Evolutionary conservation across 371 early-diverging fungal species (phyloP).

Genomic region (Mucor velutinosus): DNA sequence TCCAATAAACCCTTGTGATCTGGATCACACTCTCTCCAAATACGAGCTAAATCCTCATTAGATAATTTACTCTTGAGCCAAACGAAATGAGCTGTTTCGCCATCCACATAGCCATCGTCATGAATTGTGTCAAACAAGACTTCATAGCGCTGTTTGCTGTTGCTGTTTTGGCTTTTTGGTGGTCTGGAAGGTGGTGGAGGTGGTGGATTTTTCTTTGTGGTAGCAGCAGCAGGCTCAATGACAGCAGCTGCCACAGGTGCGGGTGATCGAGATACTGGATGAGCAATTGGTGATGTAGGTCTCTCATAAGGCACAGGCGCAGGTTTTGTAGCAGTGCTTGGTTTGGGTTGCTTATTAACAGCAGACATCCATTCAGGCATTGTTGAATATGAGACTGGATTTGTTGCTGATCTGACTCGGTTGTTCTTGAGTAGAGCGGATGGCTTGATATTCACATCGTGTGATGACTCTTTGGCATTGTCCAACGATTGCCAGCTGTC

Average conservation of each 20-base stretch:
- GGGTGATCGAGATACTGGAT: not conserved
- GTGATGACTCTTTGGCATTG: not conserved
- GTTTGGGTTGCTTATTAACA: not conserved
- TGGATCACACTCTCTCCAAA: constrained; percentile 51
- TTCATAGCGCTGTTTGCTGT: constrained; percentile 33
- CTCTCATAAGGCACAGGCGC: not conserved
- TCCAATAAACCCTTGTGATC: constrained; percentile 42
- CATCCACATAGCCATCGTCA: constrained; percentile 46
- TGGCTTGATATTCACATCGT: constrained; percentile 21
- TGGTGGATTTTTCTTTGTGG: constrained; percentile 31
- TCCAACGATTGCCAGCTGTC: constrained; percentile 8
- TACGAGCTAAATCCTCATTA: constrained; percentile 34
- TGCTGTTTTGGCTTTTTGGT: constrained; percentile 11
- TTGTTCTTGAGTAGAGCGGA: constrained; percentile 15
- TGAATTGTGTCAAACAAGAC: constrained; percentile 37
- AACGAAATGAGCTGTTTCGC: constrained; percentile 29
- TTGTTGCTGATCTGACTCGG: constrained; percentile 27
- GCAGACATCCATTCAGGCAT: not conserved
- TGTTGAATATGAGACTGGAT: constrained; percentile 3
- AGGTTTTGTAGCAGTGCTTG: not conserved
- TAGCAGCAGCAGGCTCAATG: constrained; percentile 1
- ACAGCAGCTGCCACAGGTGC: not conserved
- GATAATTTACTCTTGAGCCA: constrained; percentile 42
- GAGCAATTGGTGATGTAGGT: not conserved
- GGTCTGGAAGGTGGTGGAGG: constrained; percentile 44